Conservation (phyloP, 1,284 basidiomycete genomes). For the Marasmius fiardii region DNA sequence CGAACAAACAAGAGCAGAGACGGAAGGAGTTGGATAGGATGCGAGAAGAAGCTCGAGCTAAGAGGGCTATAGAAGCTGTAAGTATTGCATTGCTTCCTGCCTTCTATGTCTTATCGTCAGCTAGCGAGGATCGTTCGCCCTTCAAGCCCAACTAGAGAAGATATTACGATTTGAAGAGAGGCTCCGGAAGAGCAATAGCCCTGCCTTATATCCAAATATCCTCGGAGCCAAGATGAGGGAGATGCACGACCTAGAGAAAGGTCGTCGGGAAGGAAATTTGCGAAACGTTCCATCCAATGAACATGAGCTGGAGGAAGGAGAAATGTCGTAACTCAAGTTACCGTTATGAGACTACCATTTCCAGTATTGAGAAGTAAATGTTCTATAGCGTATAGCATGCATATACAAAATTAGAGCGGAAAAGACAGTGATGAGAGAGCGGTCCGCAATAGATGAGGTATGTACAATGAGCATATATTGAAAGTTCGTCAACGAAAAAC, state of each 20-base stretch:
- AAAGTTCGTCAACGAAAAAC: slow-evolving; percentile 2
- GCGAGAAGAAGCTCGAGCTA: slow-evolving; percentile 66
- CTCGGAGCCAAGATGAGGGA: slow-evolving; percentile 62
- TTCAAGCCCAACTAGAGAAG: slow-evolving; percentile 69
- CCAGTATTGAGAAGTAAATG: neutral
- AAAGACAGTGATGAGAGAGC: neutral
- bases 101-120: slow-evolving; percentile 6
- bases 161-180: slow-evolving; percentile 63
- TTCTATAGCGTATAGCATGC: neutral
- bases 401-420: neutral
- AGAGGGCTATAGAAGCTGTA: slow-evolving; percentile 54
- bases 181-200: slow-evolving; percentile 43
- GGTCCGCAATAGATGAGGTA: neutral
- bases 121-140: slow-evolving; percentile 60
- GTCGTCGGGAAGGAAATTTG: slow-evolving; percentile 22
- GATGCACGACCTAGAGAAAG: slow-evolving; percentile 30
- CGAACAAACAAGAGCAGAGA: slow-evolving; percentile 59
- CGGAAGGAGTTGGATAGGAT: slow-evolving; percentile 65
- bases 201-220: slow-evolving; percentile 63
- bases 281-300: slow-evolving; percentile 14
- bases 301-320: slow-evolving; percentile 31
- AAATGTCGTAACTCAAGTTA: slow-evolving; percentile 24
- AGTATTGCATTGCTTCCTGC: slow-evolving; percentile 20
- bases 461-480: slow-evolving; percentile 2
- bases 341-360: neutral